Evolutionary conservation across 805 yeast genomes (phyloP).

Genomic region (Kregervanrija fluxuum): DNA sequence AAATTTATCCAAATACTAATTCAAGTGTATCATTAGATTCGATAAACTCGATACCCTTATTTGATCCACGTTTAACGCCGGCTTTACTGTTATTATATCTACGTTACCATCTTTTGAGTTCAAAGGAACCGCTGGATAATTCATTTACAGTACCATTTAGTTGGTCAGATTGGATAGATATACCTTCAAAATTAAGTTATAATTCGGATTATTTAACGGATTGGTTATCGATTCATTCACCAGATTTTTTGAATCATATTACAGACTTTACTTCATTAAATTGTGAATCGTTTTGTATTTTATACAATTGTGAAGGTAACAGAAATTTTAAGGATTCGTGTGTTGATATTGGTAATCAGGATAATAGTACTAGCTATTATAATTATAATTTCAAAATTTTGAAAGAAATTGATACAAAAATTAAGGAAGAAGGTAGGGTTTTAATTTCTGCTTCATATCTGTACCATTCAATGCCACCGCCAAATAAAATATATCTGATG

Average conservation of each 20-base stretch:
- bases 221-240: conserved; percentile 10
- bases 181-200: conserved; percentile 17
- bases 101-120: conserved; percentile 3
- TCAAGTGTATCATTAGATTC: no score
- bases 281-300: conserved; percentile 8
- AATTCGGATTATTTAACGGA: conserved; percentile 13
- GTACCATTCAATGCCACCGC: conserved; percentile 24
- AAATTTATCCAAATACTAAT: conserved; percentile 4
- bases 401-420: conserved; percentile 17
- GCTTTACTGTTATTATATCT: conserved; percentile 10
- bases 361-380: conserved; percentile 3
- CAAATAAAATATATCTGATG: conserved; percentile 21
- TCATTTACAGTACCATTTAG: conserved; percentile 20
- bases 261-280: conserved; percentile 3
- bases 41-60: neutral
- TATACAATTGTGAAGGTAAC: conserved; percentile 16
- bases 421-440: conserved; percentile 26
- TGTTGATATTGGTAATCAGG: conserved; percentile 7
- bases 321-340: conserved; percentile 7
- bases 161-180: conserved; percentile 28
- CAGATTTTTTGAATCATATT: conserved; percentile 3
- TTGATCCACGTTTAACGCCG: conserved; percentile 14
- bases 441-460: conserved; percentile 30
- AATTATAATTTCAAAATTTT: conserved; percentile 20
- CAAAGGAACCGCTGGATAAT: conserved; percentile 1